Conservation (phyloP, 306 rosid genomes). For the Rosa rugosa region DNA sequence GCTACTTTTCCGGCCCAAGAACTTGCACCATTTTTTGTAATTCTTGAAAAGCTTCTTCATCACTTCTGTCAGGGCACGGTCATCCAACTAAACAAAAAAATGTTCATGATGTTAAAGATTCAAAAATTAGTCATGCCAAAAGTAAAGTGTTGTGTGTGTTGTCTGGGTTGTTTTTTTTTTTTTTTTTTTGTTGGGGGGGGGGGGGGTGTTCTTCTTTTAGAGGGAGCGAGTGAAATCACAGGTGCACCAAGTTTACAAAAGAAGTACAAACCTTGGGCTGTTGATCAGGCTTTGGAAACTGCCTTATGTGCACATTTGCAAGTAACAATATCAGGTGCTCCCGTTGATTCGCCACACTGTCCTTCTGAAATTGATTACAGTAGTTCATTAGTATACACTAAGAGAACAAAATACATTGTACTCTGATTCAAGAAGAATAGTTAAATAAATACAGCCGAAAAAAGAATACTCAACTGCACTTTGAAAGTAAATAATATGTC, state of each 20-base stretch:
- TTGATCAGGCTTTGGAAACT: constrained; percentile 93
- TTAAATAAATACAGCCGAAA: not conserved
- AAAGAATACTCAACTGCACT: constrained; percentile 7
- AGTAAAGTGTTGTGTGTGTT: not conserved
- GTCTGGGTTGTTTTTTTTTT: no score
- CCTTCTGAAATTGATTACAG: constrained; percentile 55
- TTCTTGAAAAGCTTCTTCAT: constrained; percentile 99
- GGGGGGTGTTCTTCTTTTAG: not conserved
- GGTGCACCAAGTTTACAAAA: not conserved
- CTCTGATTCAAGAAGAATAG: not conserved
- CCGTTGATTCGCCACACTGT: constrained; percentile 90
- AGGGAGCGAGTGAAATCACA: not conserved
- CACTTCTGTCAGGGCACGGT: constrained; percentile 88
- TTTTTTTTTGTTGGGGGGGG: no score
- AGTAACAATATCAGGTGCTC: constrained; percentile 91
- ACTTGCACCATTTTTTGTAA: constrained; percentile 98
- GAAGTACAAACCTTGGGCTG: constrained; percentile 83
- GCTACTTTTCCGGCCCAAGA: constrained; percentile 96
- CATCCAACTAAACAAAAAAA: constrained; percentile 76
- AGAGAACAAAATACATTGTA: constrained; percentile 22
- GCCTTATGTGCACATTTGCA: constrained; percentile 96
- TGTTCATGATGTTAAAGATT: not conserved
- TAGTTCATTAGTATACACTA: constrained; percentile 14
- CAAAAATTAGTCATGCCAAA: not conserved
- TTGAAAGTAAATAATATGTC: constrained; percentile 3